Evolutionary conservation across 495 filamentous ascomycete species (phyloP).

Genomic region (Xanthoparmelia taractica): DNA sequence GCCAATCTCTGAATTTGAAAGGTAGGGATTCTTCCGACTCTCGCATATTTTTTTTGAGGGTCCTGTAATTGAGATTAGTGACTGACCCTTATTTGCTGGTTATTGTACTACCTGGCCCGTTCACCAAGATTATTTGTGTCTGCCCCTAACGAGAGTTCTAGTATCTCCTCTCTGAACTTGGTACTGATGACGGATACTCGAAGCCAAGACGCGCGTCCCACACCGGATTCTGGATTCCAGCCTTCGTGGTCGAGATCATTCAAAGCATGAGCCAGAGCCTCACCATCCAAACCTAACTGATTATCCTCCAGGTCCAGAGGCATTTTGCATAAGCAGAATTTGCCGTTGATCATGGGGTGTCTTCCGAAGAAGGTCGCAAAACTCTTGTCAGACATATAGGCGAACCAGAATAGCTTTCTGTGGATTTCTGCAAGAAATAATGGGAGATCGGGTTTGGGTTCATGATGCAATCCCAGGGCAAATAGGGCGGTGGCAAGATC

Average conservation of each 20-base stretch:
- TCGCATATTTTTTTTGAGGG: background rate
- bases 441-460: constrained; percentile 36
- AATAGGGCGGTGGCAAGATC: constrained; percentile 31
- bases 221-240: background rate
- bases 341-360: constrained; percentile 48
- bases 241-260: background rate
- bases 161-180: background rate
- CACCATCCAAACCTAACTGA: constrained; percentile 27
- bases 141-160: background rate
- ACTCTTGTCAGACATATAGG: constrained; percentile 45
- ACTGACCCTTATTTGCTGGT: background rate
- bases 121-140: background rate
- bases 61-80: background rate
- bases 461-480: constrained; percentile 52
- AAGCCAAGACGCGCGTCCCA: background rate
- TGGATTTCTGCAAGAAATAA: constrained; percentile 47
- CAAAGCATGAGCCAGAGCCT: background rate
- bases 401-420: constrained; percentile 43
- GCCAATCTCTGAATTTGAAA: background rate
- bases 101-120: background rate
- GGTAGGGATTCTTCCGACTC: background rate
- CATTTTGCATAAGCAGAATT: constrained; percentile 47
- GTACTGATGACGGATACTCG: background rate
- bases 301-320: constrained; percentile 51
- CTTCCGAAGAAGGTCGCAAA: constrained; percentile 50